Evolutionary conservation across 306 rosid species (phyloP), one percentile per base, ranked within the genome.

Genomic region (Malus sylvestris): DNA sequence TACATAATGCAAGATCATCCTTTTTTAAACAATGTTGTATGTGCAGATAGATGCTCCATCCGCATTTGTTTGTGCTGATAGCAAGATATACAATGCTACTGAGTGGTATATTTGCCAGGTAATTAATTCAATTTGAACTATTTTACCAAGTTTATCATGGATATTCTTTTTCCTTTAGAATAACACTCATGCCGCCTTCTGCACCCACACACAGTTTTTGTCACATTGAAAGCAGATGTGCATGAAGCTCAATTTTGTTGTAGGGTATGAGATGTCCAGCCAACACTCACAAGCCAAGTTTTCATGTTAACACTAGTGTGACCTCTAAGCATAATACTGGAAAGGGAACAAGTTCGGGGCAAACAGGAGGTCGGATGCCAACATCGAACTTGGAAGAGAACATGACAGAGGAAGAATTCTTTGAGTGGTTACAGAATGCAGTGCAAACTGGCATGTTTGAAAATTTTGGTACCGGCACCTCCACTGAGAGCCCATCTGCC

Each of bases 51-150:
- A 91, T 75, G 75, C 85, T 76, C 98, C 98, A 33, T 74, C 75
- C 14, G 98, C 96, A 46, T 96, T 81, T 59, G 93, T 96, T 51
- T 96, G 99, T 64, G 96, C 98, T 27, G 98, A 93, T 87, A 87
- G 97, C 96, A 83, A 69, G 85, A 86, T 96, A 83, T 96, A 90
- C 76, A 60, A 96, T 85, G 99, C 99, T 70, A 91, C 93, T 4
- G 99, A 85, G 87, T 96, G 99, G 99, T 96, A 92, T 84, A 88
- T 85, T 71, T 96, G 99, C 87, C 99, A 92, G 99, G 99, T 94
- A 84, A 87, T 57, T 94, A 84, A 87, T 57, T 49, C 60, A 71
- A 44, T 51, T 73, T 40, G 66, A 65, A 40, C 49, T 62, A 45
- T 27, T 40, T 35, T 46, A 25, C 11, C 35, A 12, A 38, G 27